These are phyloP conservation scores for Silene coronaria DNA, from an alignment of 179 eudicot species.

Conservation along the genomic window DNA sequence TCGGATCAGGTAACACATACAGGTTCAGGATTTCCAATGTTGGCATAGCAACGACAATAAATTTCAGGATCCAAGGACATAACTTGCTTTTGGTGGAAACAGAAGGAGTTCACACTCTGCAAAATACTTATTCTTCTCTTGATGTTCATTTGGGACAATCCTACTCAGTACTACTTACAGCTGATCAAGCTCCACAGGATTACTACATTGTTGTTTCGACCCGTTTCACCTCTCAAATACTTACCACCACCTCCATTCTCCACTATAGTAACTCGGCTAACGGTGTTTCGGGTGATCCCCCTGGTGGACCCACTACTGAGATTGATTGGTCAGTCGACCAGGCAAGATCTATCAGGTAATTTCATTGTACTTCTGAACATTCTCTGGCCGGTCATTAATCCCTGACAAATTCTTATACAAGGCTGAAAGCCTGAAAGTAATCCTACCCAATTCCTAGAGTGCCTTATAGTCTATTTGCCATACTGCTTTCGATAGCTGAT, in stretches of 20 bases:
- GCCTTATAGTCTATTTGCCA: background rate
- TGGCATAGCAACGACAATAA: conserved; percentile 50
- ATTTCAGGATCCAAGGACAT: conserved; percentile 66
- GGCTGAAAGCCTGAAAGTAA: background rate
- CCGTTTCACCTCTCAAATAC: conserved; percentile 47
- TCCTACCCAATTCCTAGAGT: background rate
- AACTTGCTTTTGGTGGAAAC: conserved; percentile 53
- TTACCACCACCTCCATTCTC: conserved; percentile 39
- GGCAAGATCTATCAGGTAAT: conserved; percentile 53
- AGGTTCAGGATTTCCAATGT: conserved; percentile 65
- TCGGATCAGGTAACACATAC: conserved; percentile 53
- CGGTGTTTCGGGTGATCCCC: conserved; percentile 36
- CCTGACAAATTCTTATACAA: background rate
- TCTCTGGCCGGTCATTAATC: background rate
- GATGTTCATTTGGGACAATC: conserved; percentile 65
- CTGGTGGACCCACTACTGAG: conserved; percentile 48
- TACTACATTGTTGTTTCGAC: conserved; percentile 54
- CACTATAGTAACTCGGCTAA: conserved; percentile 48
- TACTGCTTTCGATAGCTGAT: background rate
- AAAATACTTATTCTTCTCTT: conserved; percentile 47
- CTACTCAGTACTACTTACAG: conserved; percentile 49
- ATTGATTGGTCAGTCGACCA: conserved; percentile 53
- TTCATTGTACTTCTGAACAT: background rate
- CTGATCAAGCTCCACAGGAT: conserved; percentile 49
- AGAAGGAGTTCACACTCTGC: conserved; percentile 65